Evolutionary conservation across 2,329 filamentous ascomycete genomes (phyloP).

Genomic region (Botryotinia narcissicola): DNA sequence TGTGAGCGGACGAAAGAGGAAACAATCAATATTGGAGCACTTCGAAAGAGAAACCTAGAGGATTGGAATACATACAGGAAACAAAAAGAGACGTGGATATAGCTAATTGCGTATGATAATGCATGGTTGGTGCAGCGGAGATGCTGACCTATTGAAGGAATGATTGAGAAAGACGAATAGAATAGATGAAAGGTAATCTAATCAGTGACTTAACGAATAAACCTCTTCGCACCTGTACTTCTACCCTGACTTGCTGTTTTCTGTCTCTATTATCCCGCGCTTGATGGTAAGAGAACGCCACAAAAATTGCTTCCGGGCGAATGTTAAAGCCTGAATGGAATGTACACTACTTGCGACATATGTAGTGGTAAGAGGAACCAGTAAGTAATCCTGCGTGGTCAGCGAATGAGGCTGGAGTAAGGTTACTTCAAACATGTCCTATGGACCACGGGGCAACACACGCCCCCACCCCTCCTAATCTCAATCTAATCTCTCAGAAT

Average conservation of each 20-base stretch:
- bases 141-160: background rate
- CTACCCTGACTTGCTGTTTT: background rate
- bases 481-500: conserved; percentile 1
- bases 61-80: background rate
- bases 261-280: background rate
- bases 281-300: background rate
- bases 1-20: background rate
- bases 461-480: background rate
- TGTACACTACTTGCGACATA: background rate
- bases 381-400: background rate
- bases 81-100: background rate
- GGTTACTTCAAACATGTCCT: background rate
- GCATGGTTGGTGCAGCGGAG: background rate
- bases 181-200: background rate
- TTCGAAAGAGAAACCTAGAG: background rate
- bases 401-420: conserved; percentile 13
- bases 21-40: background rate
- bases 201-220: background rate
- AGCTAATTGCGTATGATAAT: background rate
- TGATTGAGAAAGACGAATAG: background rate
- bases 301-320: background rate
- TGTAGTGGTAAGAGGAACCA: background rate
- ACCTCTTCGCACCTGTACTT: background rate
- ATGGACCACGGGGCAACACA: background rate
- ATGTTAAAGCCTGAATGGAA: background rate